These are phyloP conservation scores for Quillaja saponaria DNA, from an alignment of 306 rosid genomes.

Conservation along the genomic window DNA sequence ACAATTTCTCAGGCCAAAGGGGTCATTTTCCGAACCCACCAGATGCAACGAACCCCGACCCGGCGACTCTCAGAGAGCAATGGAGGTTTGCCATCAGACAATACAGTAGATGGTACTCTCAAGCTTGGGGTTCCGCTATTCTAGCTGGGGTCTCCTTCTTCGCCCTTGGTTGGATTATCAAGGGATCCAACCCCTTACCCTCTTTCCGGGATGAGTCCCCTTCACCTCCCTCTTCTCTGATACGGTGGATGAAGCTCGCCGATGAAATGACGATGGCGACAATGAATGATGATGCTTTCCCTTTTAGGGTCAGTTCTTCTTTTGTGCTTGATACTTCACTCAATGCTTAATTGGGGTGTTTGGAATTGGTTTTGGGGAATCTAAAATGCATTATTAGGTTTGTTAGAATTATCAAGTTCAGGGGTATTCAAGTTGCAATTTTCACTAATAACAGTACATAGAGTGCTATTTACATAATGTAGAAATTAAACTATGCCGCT, in stretches of 20 bases:
- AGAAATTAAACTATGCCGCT: not conserved
- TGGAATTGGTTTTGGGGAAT: slow-evolving; percentile 8
- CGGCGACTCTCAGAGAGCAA: slow-evolving; percentile 83
- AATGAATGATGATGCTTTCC: slow-evolving; percentile 4
- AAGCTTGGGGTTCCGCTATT: slow-evolving; percentile 96
- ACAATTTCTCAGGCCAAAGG: slow-evolving; percentile 37
- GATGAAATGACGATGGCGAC: not conserved
- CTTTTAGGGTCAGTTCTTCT: slow-evolving; percentile 26
- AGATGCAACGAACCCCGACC: slow-evolving; percentile 63
- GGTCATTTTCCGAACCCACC: slow-evolving; percentile 59
- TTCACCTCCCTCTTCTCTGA: slow-evolving; percentile 29
- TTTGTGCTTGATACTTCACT: not conserved
- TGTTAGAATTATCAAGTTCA: slow-evolving; percentile 15
- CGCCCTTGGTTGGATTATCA: slow-evolving; percentile 90
- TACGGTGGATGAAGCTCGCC: slow-evolving; percentile 26
- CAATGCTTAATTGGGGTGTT: not conserved
- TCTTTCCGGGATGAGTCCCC: slow-evolving; percentile 41
- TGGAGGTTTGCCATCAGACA: slow-evolving; percentile 76
- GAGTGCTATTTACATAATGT: not conserved
- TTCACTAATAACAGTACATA: too few relatives aligned
- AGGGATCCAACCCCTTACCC: slow-evolving; percentile 84
- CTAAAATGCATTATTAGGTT: not conserved
- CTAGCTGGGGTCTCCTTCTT: slow-evolving; percentile 89
- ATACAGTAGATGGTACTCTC: slow-evolving; percentile 82
- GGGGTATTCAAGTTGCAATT: not conserved